Base-by-base conservation (phyloP, 805 yeast species). In the Pichia nanzhaoensis region DNA sequence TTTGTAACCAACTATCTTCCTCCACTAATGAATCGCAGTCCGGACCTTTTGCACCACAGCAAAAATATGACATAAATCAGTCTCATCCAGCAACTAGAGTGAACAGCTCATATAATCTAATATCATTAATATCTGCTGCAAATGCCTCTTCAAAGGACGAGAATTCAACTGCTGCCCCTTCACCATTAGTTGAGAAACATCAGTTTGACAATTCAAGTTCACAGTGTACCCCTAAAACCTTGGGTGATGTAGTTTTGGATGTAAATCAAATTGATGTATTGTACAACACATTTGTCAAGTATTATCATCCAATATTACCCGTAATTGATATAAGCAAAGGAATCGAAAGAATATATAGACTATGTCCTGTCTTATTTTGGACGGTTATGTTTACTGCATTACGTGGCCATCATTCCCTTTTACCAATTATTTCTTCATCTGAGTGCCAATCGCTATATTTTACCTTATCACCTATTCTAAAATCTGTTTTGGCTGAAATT, bases 311-410 rank as follows among this genome's bases (percentile, higher is more conserved):
- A 1, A 80, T 84, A 41, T 60, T 93, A 39, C 98, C 98, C 0
- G 84, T 91, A 1, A 93, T 91, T 2, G 95, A 91, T 58, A 74
- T 91, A 2, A 51, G 69, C 6, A 77, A 75, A 49, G 96, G 96
- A 9, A 93, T 95, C 1, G 97, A 89, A 54, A 68, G 79, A 39
- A 74, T 90, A 8, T 86, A 84, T 60, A 65, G 78, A 47, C 69
- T 85, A 16, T 88, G 96, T 47, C 96, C 97, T 0, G 82, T 91
- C 3, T 67, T 91, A 17, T 91, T 91, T 58, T 91, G 99, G 99
- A 90, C 91, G 0, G 81, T 91, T 14, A 81, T 90, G 78, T 77
- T 88, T 34, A 84, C 88, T 1, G 86, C 95, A 0, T 66, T 89
- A 37, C 74, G 99, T 48, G 71, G 95, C 46, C 72, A 71, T 48